These are phyloP conservation scores for Phalaenopsis equestris DNA, from an alignment of 106 monocot species.

Conservation along the genomic window DNA sequence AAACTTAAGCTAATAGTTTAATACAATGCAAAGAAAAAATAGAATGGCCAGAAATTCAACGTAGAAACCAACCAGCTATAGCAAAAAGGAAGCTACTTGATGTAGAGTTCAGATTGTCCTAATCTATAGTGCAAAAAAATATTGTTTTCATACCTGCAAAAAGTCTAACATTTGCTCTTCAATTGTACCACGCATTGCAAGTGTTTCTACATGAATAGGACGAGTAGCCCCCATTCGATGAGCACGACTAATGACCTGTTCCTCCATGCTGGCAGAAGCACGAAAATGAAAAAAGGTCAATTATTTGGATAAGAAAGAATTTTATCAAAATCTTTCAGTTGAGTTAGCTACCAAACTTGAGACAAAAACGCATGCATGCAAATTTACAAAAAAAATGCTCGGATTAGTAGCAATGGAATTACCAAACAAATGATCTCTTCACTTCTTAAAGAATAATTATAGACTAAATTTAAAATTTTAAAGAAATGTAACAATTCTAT, in stretches of 20 bases:
- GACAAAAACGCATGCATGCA: background rate
- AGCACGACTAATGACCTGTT: constrained; percentile 97
- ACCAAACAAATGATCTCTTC: background rate
- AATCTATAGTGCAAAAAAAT: constrained; percentile 4
- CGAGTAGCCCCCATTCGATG: constrained; percentile 99
- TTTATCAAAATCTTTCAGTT: background rate
- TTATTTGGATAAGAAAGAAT: background rate
- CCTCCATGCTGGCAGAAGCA: constrained; percentile 71
- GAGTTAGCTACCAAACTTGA: background rate
- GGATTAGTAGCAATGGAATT: background rate
- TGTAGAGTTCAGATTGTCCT: background rate
- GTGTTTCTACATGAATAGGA: constrained; percentile 81
- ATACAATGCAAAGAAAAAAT: background rate
- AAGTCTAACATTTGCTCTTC: constrained; percentile 97
- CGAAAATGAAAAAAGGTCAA: background rate
- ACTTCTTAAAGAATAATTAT: background rate
- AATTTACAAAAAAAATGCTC: background rate
- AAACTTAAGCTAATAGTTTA: background rate
- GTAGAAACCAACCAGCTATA: background rate
- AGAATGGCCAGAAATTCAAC: background rate
- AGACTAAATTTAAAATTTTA: background rate
- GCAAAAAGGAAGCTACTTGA: constrained; percentile 1
- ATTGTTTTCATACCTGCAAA: constrained; percentile 39
- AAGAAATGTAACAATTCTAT: background rate
- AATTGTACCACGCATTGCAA: constrained; percentile 91